phyloP scores from a whole-genome alignment of 1,139 yeast species.

The Spencermartinsiella ligniputridi region DNA sequence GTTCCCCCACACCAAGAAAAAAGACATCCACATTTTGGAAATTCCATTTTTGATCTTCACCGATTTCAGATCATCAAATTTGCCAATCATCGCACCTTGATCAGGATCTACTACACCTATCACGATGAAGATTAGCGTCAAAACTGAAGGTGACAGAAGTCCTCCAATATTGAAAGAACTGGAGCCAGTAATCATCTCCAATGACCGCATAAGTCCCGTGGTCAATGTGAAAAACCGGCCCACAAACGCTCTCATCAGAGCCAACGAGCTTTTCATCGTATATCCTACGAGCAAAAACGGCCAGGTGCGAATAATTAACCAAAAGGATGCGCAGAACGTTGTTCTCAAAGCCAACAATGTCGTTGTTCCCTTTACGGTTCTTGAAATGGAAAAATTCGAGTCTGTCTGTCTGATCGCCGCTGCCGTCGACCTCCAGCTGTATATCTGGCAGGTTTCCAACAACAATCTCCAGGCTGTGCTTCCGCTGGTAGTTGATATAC shows the following conservation, averaged over 20 bases:
- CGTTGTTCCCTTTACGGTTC: background rate
- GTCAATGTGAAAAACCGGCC: constrained; percentile 4
- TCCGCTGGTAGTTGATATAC: background rate
- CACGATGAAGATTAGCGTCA: constrained; percentile 5
- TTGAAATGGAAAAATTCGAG: background rate
- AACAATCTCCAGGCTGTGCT: background rate
- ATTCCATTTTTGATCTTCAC: no score
- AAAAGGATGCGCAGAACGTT: constrained; percentile 25
- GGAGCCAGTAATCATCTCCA: constrained; percentile 6
- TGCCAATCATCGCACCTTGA: no score
- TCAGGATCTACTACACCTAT: no score
- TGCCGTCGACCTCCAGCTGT: background rate
- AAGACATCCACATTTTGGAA: no score
- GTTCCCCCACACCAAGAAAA: no score
- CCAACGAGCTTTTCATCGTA: constrained; percentile 30
- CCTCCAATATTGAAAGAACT: background rate
- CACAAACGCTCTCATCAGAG: constrained; percentile 23
- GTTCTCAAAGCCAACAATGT: constrained; percentile 7
- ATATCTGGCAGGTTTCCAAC: background rate
- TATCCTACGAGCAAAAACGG: constrained; percentile 28
- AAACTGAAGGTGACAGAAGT: background rate
- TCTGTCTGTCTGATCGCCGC: background rate
- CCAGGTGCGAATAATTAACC: constrained; percentile 25
- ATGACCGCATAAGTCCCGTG: constrained; percentile 10
- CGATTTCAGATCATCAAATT: no score